phyloP scores from a whole-genome alignment of 164 flowering plant genomes.

The Berberis thunbergii region DNA sequence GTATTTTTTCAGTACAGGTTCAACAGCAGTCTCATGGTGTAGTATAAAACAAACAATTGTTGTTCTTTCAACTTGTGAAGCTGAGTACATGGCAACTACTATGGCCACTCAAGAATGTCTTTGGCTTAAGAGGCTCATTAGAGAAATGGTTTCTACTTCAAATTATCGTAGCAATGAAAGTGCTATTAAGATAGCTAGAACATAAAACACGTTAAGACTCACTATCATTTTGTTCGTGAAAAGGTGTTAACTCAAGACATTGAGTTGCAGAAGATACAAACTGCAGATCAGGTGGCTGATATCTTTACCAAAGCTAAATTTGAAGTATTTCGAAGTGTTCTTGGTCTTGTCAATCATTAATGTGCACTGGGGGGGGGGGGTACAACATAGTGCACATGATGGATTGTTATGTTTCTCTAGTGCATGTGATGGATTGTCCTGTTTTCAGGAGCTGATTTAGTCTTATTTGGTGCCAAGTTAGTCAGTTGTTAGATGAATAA shows the following conservation, averaged over 20 bases:
- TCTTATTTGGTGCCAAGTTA: background rate
- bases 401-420: background rate
- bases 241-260: slow-evolving; percentile 5
- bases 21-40: too few relatives aligned
- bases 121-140: background rate
- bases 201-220: slow-evolving; percentile 2
- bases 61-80: too few relatives aligned
- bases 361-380: slow-evolving; percentile 18
- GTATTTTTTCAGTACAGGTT: too few relatives aligned
- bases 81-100: too few relatives aligned
- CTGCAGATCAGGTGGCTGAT: slow-evolving; percentile 12
- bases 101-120: too few relatives aligned
- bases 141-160: too few relatives aligned
- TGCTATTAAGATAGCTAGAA: slow-evolving; percentile 2
- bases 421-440: background rate
- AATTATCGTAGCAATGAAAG: slow-evolving; percentile 1
- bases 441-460: too few relatives aligned
- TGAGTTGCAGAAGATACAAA: background rate
- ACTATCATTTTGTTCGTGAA: slow-evolving; percentile 5
- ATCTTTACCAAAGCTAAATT: slow-evolving; percentile 8
- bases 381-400: slow-evolving; percentile 6
- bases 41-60: too few relatives aligned
- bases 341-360: slow-evolving; percentile 8
- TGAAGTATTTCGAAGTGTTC: slow-evolving; percentile 10
- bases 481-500: background rate